Conservation (phyloP, 768 basidiomycete species). For the Rhizopogon vesiculosus region DNA sequence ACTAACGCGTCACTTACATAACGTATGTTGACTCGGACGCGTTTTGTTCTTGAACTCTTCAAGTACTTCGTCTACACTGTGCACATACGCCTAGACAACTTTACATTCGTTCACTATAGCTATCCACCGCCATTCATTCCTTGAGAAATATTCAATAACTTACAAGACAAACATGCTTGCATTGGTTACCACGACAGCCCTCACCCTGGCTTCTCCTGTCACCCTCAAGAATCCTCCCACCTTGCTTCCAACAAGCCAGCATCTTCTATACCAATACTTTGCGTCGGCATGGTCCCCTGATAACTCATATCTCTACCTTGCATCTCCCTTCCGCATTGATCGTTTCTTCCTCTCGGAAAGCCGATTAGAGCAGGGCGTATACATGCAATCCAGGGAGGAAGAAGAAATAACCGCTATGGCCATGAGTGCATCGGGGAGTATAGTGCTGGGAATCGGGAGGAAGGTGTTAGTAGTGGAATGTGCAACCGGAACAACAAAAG, state of each 20-base stretch:
- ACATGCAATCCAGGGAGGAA: constrained; percentile 21
- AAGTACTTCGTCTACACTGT: too few species aligned
- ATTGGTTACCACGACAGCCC: constrained; percentile 37
- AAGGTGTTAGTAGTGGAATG: constrained; percentile 50
- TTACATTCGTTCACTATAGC: background rate
- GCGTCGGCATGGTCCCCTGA: constrained; percentile 55
- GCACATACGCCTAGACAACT: background rate
- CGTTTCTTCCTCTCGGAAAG: constrained; percentile 48
- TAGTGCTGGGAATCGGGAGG: constrained; percentile 45
- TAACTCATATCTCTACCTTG: constrained; percentile 50
- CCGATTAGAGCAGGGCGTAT: constrained; percentile 37
- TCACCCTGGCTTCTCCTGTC: constrained; percentile 39
- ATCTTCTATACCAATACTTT: constrained; percentile 11
- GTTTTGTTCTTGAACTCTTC: too few species aligned
- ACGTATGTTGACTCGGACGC: too few species aligned
- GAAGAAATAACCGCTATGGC: constrained; percentile 25
- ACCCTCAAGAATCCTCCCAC: constrained; percentile 40
- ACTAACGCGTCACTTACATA: too few species aligned
- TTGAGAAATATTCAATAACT: background rate
- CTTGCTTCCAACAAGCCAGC: constrained; percentile 29
- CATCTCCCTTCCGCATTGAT: constrained; percentile 42
- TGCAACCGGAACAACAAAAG: constrained; percentile 30
- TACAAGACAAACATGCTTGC: constrained; percentile 39
- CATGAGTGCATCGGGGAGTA: constrained; percentile 28
- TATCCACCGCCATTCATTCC: background rate